Evolutionary conservation across 1,284 basidiomycete species (phyloP).

Genomic region (Ustilago sp.): DNA sequence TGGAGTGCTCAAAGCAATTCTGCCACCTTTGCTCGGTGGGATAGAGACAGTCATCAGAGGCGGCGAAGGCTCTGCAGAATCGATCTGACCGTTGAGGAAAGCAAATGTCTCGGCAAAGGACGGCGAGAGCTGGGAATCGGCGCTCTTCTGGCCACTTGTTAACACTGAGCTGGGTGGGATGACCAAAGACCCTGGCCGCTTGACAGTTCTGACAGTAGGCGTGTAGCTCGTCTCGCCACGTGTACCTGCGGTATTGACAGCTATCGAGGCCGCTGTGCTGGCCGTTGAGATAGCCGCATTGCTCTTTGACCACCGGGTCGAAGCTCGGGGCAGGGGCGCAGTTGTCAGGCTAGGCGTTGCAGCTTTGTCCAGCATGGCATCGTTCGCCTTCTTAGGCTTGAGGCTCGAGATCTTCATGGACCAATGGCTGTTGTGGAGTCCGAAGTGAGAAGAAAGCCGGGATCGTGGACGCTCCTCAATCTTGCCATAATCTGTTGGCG

Average conservation of each 20-base stretch:
- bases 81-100: constrained; percentile 43
- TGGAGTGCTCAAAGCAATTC: background rate
- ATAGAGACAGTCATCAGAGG: background rate
- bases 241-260: background rate
- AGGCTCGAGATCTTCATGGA: constrained; percentile 25
- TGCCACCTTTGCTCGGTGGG: constrained; percentile 1
- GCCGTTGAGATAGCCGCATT: constrained; percentile 9
- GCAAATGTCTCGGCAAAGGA: constrained; percentile 37
- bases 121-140: constrained; percentile 34
- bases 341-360: background rate
- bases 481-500: constrained; percentile 28
- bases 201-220: background rate
- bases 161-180: constrained; percentile 12
- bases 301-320: constrained; percentile 17
- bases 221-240: background rate
- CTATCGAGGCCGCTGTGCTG: background rate
- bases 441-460: constrained; percentile 29
- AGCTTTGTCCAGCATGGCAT: constrained; percentile 1
- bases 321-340: background rate
- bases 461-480: constrained; percentile 24
- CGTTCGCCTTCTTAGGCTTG: constrained; percentile 19
- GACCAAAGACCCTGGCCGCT: constrained; percentile 5
- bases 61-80: constrained; percentile 16
- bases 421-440: constrained; percentile 22
- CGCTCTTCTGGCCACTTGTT: constrained; percentile 6